Base-by-base conservation (phyloP, 2,329 filamentous ascomycete genomes). In the Penicillium sp. region DNA sequence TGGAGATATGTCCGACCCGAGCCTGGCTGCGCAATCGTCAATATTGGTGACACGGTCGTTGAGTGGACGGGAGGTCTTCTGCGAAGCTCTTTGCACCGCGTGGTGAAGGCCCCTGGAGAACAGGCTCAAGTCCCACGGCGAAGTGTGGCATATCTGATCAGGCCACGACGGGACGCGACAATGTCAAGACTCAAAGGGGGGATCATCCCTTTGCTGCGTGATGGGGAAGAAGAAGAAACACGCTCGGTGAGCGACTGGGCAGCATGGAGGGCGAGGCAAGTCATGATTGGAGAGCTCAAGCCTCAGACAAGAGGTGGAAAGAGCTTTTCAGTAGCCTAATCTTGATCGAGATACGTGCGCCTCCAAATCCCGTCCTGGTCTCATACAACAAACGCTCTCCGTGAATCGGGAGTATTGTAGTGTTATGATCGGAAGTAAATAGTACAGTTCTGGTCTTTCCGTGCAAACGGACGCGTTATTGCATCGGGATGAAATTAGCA, bases 31-130 rank as follows among this genome's bases (percentile, higher is more conserved):
- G 47, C 62, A 9, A 59, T 76, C 27, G 64, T 75, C 15, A 75
- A 75, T 47, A 56, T 75, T 5, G 72, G 73, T 2, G 73, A 75
- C 50, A 67, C 69, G 1, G 51, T 74, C 37, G 68, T 72, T 8
- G 68, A 72, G 42, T 70, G 74, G 48, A 69, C 67, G 0, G 61
- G 55, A 1, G 70, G 69, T 0, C 43, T 59, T 7, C 43, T 75
- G 43, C 62, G 50, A 7, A 53, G 47, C n/a, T 47, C 44, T 9
- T 33, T 57, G 34, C 56, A 60, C 41, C 54, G 58, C 25, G 54
- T 61, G 8, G 46, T 54, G 1, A 43, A 41, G 3, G 44, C 56
- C 2, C 55, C 53, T 1, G 57, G 54, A 10, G 43, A 45, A 11
- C 53, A 56, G 42, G 46, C 36, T 0, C 18, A 27, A n/a, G 37